Evolutionary conservation across 176 grass and related monocot species (phyloP), one percentile per base, ranked within the genome.

Genomic region (Typha latifolia): DNA sequence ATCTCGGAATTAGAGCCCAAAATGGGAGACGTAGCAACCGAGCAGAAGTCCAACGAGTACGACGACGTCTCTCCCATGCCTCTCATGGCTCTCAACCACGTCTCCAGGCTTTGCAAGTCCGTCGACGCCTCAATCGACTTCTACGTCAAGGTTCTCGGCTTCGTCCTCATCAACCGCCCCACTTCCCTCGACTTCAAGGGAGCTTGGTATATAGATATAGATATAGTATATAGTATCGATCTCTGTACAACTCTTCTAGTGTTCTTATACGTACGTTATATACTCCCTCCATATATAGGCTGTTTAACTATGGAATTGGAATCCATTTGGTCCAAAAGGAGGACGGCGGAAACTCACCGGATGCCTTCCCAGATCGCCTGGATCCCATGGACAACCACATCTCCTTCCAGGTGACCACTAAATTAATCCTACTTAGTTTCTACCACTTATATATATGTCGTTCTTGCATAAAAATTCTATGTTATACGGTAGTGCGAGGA

Each of bases 371-470:
- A 14, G 69, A 49, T 48, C 27, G 52, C 4, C 83, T 90, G 14
- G 78, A 95, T 67, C 86, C 90, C 14, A 82, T 84, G 86, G 90
- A 90, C 81, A 95, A 90, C 68, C 90, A 84, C 78, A 80, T 90
- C 20, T 90, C 78, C 4, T 95, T 90, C 24, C 86, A 91, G 78
- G 88, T 85, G 24, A 8, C 12, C 13, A 9, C 8, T 1, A 20
- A 20, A 31, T 0, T 4, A 34, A 34, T 34, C 5, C 32, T 4
- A 3, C 5, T 1, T 56, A 0, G 16, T 34, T 12, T 13, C 14
- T 0, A 16, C 15, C 8, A 10, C 23, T n/a, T 26, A 26, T 26
- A 26, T 26, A 26, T 26, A 26, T 26, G 24, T 26, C 24, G 24
- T 26, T 26, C 24, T 26, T 49, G 7, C 2, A 1, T 5, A 5